Percentiles rank a stretch among this genome's conserved stretches.
Conservation (phyloP, 2,329 filamentous ascomycete genomes). For the Pyricularia pennisetigena region DNA sequence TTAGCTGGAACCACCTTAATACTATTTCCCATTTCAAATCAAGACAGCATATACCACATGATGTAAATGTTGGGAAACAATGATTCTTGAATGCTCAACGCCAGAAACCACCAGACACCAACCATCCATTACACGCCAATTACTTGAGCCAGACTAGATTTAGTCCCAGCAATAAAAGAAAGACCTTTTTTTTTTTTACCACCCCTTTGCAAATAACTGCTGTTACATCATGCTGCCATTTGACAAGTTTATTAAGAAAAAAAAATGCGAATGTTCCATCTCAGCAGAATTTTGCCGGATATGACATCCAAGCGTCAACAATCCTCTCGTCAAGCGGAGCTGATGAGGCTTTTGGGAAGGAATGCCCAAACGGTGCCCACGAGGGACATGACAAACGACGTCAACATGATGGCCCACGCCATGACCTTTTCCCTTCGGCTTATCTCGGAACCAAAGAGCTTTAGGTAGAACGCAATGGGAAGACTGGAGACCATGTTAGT, state of each 20-base stretch:
- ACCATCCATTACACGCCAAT: background rate
- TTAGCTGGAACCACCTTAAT: background rate
- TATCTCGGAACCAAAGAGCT: conserved; percentile 73
- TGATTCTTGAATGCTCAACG: background rate
- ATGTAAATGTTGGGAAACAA: background rate
- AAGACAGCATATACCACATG: background rate
- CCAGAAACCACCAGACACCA: background rate
- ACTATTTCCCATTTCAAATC: background rate
- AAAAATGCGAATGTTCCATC: background rate
- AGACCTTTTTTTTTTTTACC: background rate
- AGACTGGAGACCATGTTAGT: conserved; percentile 33
- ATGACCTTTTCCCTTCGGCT: conserved; percentile 49
- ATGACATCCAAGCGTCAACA: background rate
- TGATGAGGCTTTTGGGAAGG: conserved; percentile 66
- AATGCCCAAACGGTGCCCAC: conserved; percentile 84
- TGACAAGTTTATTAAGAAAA: background rate
- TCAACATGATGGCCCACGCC: conserved; percentile 58
- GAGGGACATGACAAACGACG: conserved; percentile 60
- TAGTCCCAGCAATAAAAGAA: background rate
- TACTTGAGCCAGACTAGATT: background rate
- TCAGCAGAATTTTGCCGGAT: background rate
- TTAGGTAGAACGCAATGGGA: conserved; percentile 80
- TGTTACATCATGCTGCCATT: background rate
- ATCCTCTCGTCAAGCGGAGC: conserved; percentile 28
- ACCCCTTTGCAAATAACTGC: background rate